These are phyloP conservation scores for Aspergillus mulundensis DNA, from an alignment of 495 filamentous ascomycete genomes.

Conservation along the genomic window DNA sequence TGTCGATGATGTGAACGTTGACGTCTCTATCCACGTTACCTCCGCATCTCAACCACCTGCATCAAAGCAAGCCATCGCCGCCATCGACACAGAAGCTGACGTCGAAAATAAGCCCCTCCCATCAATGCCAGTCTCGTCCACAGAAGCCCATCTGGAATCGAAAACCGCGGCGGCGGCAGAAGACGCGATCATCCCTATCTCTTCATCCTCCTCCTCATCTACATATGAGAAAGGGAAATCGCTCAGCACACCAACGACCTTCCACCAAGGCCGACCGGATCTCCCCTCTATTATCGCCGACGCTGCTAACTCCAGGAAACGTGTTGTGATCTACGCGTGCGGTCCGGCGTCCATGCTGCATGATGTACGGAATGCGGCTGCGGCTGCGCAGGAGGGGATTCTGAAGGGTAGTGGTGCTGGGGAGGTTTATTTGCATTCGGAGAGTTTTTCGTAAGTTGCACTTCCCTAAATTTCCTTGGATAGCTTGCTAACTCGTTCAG, in stretches of 20 bases:
- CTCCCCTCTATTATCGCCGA: slow-evolving; percentile 32
- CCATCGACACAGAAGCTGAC: too few relatives aligned
- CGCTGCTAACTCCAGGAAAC: slow-evolving; percentile 15
- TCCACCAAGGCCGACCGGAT: slow-evolving; percentile 28
- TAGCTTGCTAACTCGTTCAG: background rate
- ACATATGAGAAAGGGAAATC: background rate
- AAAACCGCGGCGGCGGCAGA: too few relatives aligned
- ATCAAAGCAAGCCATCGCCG: background rate
- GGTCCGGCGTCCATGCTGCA: slow-evolving; percentile 48
- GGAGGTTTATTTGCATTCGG: slow-evolving; percentile 51
- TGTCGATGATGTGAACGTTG: background rate
- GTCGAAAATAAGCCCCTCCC: slow-evolving; percentile 10
- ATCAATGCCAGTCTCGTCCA: too few relatives aligned
- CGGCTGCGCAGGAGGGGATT: slow-evolving; percentile 38
- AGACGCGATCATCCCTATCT: background rate
- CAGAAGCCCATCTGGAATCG: too few relatives aligned
- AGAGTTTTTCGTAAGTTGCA: slow-evolving; percentile 44
- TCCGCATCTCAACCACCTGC: background rate
- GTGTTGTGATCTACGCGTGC: slow-evolving; percentile 46
- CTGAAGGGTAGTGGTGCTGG: slow-evolving; percentile 26
- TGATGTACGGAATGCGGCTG: slow-evolving; percentile 47
- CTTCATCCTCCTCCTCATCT: slow-evolving; percentile 8
- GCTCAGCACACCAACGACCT: background rate
- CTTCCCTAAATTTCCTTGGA: background rate
- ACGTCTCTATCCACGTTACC: slow-evolving; percentile 27